phyloP scores from a whole-genome alignment of 1,139 yeast species.

The Saccharomyces hybrid region DNA sequence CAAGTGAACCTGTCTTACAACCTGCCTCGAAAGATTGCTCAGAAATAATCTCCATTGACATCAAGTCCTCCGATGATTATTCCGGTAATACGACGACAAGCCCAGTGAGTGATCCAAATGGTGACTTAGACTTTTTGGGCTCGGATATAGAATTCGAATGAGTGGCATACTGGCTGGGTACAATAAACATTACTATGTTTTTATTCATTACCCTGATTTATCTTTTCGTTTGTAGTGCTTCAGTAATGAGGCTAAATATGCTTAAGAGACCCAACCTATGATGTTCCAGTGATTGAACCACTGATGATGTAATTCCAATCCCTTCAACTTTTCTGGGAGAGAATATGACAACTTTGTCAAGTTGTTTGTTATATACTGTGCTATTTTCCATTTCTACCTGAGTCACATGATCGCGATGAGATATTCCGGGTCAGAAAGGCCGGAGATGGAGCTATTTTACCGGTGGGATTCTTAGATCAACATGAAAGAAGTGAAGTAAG shows the following conservation, averaged over 20 bases:
- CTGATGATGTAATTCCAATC: background rate
- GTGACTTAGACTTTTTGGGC: conserved; percentile 15
- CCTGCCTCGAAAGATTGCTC: background rate
- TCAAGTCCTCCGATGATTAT: background rate
- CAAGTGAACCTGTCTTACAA: background rate
- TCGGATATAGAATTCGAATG: conserved; percentile 20
- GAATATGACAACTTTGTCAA: background rate
- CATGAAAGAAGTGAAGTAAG: background rate
- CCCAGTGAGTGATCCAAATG: background rate
- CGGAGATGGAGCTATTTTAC: background rate
- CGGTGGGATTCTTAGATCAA: background rate
- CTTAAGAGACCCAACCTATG: background rate
- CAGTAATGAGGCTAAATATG: background rate
- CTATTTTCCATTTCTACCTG: background rate
- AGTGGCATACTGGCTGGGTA: background rate
- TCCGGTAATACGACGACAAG: background rate
- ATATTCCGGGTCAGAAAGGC: background rate
- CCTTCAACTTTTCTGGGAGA: background rate
- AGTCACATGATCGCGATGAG: background rate
- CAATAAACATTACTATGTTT: background rate
- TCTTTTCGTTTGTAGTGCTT: background rate
- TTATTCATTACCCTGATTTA: background rate
- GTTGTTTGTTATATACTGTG: background rate
- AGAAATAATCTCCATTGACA: background rate
- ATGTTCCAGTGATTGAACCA: background rate